Evolutionary conservation across 768 basidiomycete genomes (phyloP).

Genomic region (Kwoniella sp.): DNA sequence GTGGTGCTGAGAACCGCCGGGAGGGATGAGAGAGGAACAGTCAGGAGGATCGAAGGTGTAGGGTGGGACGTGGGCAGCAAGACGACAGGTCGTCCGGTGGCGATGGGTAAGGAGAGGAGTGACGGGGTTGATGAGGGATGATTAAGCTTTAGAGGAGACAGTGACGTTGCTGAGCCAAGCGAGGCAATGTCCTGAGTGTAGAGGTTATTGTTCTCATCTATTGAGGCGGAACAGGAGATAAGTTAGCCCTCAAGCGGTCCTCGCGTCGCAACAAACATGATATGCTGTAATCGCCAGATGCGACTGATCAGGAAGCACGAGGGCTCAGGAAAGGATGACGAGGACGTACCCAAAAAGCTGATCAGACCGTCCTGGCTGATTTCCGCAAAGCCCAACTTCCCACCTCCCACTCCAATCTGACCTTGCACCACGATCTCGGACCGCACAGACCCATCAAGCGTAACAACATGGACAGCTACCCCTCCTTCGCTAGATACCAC

Average conservation of each 20-base stretch:
- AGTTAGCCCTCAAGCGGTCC: too few species aligned
- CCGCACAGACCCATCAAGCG: slow-evolving; percentile 7
- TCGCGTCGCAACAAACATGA: too few species aligned
- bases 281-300: not conserved
- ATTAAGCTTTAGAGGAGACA: slow-evolving; percentile 18
- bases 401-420: slow-evolving; percentile 12
- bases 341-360: slow-evolving; percentile 38
- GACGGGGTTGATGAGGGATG: slow-evolving; percentile 23
- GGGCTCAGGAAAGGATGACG: not conserved
- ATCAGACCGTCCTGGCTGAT: slow-evolving; percentile 37
- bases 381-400: slow-evolving; percentile 18
- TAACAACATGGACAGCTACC: slow-evolving; percentile 6
- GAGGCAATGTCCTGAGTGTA: slow-evolving; percentile 10
- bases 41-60: slow-evolving; percentile 27
- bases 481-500: slow-evolving; percentile 27
- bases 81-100: slow-evolving; percentile 20
- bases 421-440: slow-evolving; percentile 23
- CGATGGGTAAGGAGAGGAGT: slow-evolving; percentile 12
- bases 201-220: slow-evolving; percentile 20
- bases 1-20: slow-evolving; percentile 31
- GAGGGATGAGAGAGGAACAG: slow-evolving; percentile 20
- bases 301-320: not conserved
- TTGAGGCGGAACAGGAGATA: not conserved
- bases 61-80: slow-evolving; percentile 25
- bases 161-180: slow-evolving; percentile 5